Evolutionary conservation across 768 basidiomycete species (phyloP).

Genomic region (Lactarius indigo): DNA sequence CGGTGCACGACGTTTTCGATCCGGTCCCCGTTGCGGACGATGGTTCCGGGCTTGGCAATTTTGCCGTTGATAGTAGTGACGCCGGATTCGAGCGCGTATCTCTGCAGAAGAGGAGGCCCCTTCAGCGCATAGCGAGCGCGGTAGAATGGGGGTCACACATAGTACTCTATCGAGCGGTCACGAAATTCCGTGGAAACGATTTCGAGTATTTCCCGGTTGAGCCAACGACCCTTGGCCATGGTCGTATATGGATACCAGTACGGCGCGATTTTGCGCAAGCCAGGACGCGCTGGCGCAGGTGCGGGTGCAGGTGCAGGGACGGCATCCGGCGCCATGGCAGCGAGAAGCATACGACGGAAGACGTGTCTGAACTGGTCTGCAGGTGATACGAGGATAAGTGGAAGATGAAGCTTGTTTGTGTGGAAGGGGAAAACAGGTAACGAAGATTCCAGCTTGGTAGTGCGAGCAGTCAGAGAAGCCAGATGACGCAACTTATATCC

Average conservation of each 20-base stretch:
- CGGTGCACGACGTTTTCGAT: slow-evolving; percentile 95
- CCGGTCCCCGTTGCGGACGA: slow-evolving; percentile 83
- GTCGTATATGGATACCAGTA: slow-evolving; percentile 95
- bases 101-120: slow-evolving; percentile 33
- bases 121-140: not conserved
- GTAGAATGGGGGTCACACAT: slow-evolving; percentile 53
- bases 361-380: slow-evolving; percentile 49
- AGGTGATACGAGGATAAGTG: slow-evolving; percentile 47
- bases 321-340: slow-evolving; percentile 25
- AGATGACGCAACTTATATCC: slow-evolving; percentile 5
- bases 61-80: slow-evolving; percentile 96
- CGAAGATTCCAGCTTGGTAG: slow-evolving; percentile 4
- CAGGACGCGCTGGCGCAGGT: slow-evolving; percentile 29
- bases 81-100: slow-evolving; percentile 80
- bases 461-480: not conserved
- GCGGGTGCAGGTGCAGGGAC: slow-evolving; percentile 18
- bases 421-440: slow-evolving; percentile 22
- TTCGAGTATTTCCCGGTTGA: slow-evolving; percentile 82
- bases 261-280: slow-evolving; percentile 76
- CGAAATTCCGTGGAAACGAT: slow-evolving; percentile 93
- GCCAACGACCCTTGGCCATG: slow-evolving; percentile 90
- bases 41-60: slow-evolving; percentile 71
- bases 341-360: slow-evolving; percentile 26
- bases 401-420: slow-evolving; percentile 30
- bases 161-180: slow-evolving; percentile 92